phyloP scores from a whole-genome alignment of 2,329 filamentous ascomycete species.

The Cryphonectria carpinicola region DNA sequence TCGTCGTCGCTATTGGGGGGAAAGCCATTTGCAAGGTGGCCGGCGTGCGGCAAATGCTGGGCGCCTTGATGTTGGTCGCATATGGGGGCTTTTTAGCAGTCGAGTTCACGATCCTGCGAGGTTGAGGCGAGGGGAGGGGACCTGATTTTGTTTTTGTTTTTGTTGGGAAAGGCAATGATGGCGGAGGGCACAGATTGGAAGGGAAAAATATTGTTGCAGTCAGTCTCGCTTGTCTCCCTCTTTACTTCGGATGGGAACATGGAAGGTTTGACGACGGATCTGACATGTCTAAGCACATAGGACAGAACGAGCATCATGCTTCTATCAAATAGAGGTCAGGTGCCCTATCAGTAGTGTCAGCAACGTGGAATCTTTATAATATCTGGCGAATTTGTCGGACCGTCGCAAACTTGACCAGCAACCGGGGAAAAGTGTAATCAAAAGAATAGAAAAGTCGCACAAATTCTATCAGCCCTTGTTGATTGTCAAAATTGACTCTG shows the following conservation, averaged over 20 bases:
- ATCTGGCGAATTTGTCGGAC: neutral
- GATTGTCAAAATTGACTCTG: neutral
- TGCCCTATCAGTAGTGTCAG: neutral
- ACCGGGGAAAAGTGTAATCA: neutral
- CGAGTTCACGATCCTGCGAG: constrained; percentile 26
- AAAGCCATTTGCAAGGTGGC: constrained; percentile 19
- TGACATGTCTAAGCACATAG: neutral
- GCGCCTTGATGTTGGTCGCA: constrained; percentile 24
- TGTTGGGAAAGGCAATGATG: neutral
- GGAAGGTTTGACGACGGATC: neutral
- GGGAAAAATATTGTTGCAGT: neutral
- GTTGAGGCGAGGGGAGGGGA: neutral
- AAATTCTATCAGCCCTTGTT: neutral
- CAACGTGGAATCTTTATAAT: neutral
- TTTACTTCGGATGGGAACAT: neutral
- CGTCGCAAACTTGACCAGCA: neutral
- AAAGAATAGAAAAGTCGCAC: neutral
- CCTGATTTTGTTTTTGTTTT: too few species aligned
- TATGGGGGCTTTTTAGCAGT: constrained; percentile 26
- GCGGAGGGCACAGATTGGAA: neutral
- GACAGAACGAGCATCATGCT: neutral
- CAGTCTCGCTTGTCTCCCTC: neutral
- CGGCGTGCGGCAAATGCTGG: constrained; percentile 25
- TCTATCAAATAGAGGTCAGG: neutral
- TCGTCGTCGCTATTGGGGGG: constrained; percentile 23